These are phyloP conservation scores for Albifimbria verrucaria DNA, from an alignment of 2,329 filamentous ascomycete species.

Conservation along the genomic window DNA sequence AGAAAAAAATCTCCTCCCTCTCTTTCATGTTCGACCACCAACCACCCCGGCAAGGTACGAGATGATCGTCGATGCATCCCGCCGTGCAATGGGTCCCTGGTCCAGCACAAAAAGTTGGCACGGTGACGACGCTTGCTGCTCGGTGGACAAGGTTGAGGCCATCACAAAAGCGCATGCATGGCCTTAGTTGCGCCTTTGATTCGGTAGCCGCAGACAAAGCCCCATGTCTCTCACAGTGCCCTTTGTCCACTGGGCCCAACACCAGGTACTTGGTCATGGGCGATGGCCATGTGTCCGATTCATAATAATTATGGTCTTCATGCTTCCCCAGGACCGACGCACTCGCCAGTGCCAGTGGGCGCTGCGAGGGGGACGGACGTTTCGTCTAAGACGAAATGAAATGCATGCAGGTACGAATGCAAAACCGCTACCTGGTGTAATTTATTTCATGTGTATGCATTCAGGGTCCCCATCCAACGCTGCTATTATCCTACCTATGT, in stretches of 20 bases:
- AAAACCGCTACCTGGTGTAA: too few relatives aligned
- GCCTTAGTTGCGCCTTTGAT: background rate
- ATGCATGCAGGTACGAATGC: too few relatives aligned
- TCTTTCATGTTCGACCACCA: too few relatives aligned
- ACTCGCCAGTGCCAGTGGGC: background rate
- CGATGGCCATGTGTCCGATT: too few relatives aligned
- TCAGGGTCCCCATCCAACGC: too few relatives aligned
- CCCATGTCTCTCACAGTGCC: too few relatives aligned
- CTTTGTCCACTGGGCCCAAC: slow-evolving; percentile 2
- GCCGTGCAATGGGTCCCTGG: background rate
- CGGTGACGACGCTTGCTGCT: background rate
- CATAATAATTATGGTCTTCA: background rate
- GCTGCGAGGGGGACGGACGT: background rate
- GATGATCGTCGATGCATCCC: background rate
- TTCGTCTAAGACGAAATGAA: too few relatives aligned
- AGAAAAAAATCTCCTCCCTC: too few relatives aligned
- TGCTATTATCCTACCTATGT: too few relatives aligned
- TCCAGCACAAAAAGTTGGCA: background rate
- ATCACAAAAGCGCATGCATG: background rate
- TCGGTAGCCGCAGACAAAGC: background rate
- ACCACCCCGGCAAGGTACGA: too few relatives aligned
- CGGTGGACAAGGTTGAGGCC: background rate
- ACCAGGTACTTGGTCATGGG: too few relatives aligned
- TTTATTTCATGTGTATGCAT: too few relatives aligned
- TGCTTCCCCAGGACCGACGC: background rate